Evolutionary conservation across 2,329 filamentous ascomycete genomes (phyloP).

Genomic region (Aspergillus arachidicola): DNA sequence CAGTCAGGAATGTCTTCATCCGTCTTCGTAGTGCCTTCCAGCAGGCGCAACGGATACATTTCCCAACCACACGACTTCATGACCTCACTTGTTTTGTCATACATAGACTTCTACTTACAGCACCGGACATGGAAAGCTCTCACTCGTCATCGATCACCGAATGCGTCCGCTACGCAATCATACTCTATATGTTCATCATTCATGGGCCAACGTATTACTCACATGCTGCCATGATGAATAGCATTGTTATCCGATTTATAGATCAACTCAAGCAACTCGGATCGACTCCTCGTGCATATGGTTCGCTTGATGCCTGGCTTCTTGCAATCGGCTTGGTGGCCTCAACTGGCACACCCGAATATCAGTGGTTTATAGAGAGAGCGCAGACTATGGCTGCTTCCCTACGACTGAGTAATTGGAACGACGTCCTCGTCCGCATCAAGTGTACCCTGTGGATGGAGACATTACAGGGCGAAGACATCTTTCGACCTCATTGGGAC

Average conservation of each 20-base stretch:
- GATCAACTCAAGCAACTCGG: constrained; percentile 30
- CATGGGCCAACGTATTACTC: constrained; percentile 62
- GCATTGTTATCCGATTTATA: constrained; percentile 37
- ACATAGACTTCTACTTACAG: constrained; percentile 49
- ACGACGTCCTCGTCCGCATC: constrained; percentile 16
- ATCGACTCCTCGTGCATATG: constrained; percentile 7
- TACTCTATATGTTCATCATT: constrained; percentile 57
- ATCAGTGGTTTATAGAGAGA: constrained; percentile 22
- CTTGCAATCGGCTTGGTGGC: constrained; percentile 45
- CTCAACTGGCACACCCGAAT: constrained; percentile 20
- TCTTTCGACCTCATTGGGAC: constrained; percentile 25
- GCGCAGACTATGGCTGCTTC: constrained; percentile 9
- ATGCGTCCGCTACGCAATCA: constrained; percentile 50
- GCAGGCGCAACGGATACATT: constrained; percentile 25
- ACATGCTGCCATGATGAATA: constrained; percentile 47
- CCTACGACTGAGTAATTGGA: constrained; percentile 16
- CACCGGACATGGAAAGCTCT: neutral
- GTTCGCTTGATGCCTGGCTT: constrained; percentile 47
- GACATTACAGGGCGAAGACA: constrained; percentile 14
- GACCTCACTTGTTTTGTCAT: constrained; percentile 59
- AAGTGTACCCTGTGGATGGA: constrained; percentile 27
- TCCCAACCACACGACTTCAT: constrained; percentile 51
- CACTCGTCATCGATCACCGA: constrained; percentile 37
- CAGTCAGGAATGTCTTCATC: constrained; percentile 41
- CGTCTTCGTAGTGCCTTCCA: constrained; percentile 52